Evolutionary conservation across 2,329 filamentous ascomycete species (phyloP).

Genomic region (Blumeriella jaapii): DNA sequence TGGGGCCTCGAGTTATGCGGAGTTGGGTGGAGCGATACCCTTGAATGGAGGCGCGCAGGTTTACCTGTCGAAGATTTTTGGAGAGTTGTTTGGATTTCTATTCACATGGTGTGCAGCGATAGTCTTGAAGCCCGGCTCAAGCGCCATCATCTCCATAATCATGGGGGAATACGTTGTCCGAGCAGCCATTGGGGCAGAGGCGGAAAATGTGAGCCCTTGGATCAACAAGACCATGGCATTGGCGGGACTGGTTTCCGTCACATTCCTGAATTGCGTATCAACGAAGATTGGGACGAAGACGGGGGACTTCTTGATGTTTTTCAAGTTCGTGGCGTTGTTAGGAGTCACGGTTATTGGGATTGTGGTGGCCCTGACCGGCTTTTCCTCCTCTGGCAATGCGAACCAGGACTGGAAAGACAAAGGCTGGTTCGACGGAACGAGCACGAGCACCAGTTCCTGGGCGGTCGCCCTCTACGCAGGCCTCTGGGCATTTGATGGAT

Average conservation of each 20-base stretch:
- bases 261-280: constrained; percentile 79
- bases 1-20: constrained; percentile 86
- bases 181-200: constrained; percentile 76
- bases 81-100: constrained; percentile 82
- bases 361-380: constrained; percentile 77
- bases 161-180: constrained; percentile 96
- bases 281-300: constrained; percentile 78
- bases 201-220: constrained; percentile 71
- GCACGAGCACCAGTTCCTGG: constrained; percentile 69
- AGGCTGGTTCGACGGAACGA: constrained; percentile 83
- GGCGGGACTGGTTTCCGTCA: constrained; percentile 63
- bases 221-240: constrained; percentile 82
- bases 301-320: constrained; percentile 89
- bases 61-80: constrained; percentile 92
- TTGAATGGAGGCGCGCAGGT: constrained; percentile 90
- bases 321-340: constrained; percentile 86
- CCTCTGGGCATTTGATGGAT: constrained; percentile 95
- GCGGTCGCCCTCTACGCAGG: constrained; percentile 91
- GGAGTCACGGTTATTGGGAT: constrained; percentile 81
- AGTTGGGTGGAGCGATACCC: constrained; percentile 89
- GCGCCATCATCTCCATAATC: constrained; percentile 93
- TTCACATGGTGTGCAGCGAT: constrained; percentile 95
- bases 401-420: constrained; percentile 78
- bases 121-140: constrained; percentile 85
- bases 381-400: constrained; percentile 63